phyloP scores from a whole-genome alignment of 805 yeast genomes.

The Vanderwaltozyma tropicalis region DNA sequence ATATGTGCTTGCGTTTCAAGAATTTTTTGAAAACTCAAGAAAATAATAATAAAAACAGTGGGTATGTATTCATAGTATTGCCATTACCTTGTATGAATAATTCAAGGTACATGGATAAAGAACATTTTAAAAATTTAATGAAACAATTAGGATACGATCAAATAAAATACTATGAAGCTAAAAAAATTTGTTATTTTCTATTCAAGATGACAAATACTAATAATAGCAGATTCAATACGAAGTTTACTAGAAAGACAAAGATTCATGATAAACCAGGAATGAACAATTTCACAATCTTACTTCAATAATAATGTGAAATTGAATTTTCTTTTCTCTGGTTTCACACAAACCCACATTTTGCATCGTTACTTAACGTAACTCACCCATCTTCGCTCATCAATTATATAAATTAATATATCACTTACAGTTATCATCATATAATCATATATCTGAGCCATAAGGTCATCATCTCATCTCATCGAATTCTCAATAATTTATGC shows the following conservation, averaged over 20 bases:
- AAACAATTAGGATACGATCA: constrained; percentile 47
- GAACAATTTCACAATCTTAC: constrained; percentile 58
- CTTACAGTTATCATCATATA: too few relatives aligned
- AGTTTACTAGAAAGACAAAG: constrained; percentile 29
- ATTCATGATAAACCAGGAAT: constrained; percentile 45
- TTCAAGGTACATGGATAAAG: constrained; percentile 62
- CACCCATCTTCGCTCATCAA: too few relatives aligned
- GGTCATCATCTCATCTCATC: too few relatives aligned
- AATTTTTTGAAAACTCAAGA: constrained; percentile 38
- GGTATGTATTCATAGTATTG: constrained; percentile 59
- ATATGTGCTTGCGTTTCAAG: constrained; percentile 56
- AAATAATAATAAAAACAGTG: constrained; percentile 9
- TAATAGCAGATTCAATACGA: constrained; percentile 47
- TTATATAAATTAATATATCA: too few relatives aligned
- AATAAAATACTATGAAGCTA: constrained; percentile 43
- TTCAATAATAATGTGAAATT: neutral
- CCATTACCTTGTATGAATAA: constrained; percentile 82
- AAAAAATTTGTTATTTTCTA: constrained; percentile 66
- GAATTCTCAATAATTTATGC: too few relatives aligned
- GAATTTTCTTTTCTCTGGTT: too few relatives aligned
- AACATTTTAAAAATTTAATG: constrained; percentile 38
- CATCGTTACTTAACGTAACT: too few relatives aligned
- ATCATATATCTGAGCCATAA: too few relatives aligned
- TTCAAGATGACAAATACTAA: constrained; percentile 37
- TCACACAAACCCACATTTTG: too few relatives aligned